These are phyloP conservation scores for Aristolochia fimbriata DNA, from an alignment of 164 flowering plant species.

Conservation along the genomic window DNA sequence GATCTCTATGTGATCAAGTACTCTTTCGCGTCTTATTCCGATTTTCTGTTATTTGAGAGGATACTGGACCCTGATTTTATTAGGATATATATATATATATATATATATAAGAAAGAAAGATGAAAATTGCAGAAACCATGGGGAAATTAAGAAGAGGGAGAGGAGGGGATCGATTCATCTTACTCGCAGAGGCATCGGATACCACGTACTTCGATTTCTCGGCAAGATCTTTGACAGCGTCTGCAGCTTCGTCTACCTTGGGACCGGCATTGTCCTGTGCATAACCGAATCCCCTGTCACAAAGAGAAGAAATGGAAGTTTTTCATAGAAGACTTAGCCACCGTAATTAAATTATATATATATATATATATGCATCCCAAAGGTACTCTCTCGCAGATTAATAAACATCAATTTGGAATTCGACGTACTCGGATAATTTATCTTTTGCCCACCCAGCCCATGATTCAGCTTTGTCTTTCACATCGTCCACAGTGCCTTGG, in stretches of 20 bases:
- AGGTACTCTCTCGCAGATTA: background rate
- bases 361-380: no score
- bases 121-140: no score
- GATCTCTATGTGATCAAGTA: no score
- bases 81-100: no score
- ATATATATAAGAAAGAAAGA: no score
- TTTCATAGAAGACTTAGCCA: background rate
- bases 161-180: background rate
- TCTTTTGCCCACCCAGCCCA: slow-evolving; percentile 2
- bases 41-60: no score
- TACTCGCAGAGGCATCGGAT: background rate
- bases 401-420: background rate
- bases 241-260: no score
- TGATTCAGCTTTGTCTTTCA: background rate
- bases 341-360: no score
- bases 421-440: background rate
- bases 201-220: background rate
- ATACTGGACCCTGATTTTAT: no score
- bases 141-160: no score
- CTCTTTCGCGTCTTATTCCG: no score
- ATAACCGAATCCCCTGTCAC: background rate
- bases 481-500: background rate
- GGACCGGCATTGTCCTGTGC: background rate
- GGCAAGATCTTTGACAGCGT: no score
- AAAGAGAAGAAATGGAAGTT: background rate